Evolutionary conservation across 768 basidiomycete genomes (phyloP), one percentile per base, ranked within the genome.

Genomic region (Ramaria sp.): DNA sequence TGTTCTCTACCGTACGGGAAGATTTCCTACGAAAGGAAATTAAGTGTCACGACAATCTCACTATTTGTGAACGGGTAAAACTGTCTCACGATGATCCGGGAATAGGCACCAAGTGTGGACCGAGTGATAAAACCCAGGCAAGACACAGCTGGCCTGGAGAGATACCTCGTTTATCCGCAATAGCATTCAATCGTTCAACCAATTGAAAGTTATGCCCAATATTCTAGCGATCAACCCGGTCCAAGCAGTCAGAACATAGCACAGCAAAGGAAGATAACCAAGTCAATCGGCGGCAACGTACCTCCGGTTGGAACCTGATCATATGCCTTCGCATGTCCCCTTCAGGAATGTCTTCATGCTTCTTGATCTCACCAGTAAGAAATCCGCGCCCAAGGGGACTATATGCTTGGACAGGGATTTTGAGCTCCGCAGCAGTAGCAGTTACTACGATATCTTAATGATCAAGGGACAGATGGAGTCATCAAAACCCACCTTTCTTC

Each of bases 401-500:
- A 61, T 85, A 85, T 28, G 74, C 82, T 12, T 78, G 63, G n/a
- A 85, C 73, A 3, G 79, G 65, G 48, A 83, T 70, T 0, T 74
- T 74, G n/a, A 81, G 72, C 56, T 81, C 78, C 45, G 69, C 64
- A 5, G 77, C 76, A 1, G 78, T 71, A 1, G 70, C 71, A 56
- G 83, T 73, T 10, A 82, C 81, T 69, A 42, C n/a, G n/a, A n/a
- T 8, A 34, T 5, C 50, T 10, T 25, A 24, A 24, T 20, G 30
- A 32, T 32, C 30, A 32, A 27, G 36, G 7, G 24, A 12, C 15
- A 42, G 32, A 43, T 51, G 30, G 24, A 10, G 36, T 32, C 30
- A 32, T 32, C 45, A 13, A 34, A 12, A 37, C 62, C 30, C 50
- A 71, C 73, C 72, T 16, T 73, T 68, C 59, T 71, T 72, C 15